Evolutionary conservation across 345 rosid species (phyloP), one percentile per base, ranked within the genome.

Genomic region (Arabidopsis arenosa): DNA sequence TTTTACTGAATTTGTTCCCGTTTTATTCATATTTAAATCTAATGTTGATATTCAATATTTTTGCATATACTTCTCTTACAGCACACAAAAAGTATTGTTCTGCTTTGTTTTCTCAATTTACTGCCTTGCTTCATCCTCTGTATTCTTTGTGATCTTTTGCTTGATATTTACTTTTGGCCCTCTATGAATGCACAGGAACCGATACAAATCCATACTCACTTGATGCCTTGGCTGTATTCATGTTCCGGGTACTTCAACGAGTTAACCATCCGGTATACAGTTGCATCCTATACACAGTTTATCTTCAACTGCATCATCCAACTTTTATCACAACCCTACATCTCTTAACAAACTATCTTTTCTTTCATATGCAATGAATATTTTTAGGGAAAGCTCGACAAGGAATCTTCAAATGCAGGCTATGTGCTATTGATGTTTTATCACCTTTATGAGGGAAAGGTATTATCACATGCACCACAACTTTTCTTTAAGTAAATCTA

Each of bases 361-460:
- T 15, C 36, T 58, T 54, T 63, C 41, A 53, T 40, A 64, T 75
- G 62, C 68, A 80, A 51, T 80, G 43, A 51, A 68, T 41, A 69
- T 74, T 76, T 23, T 9, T 76, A 92, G 99, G 99, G 99, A n/a
- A 92, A 92, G 85, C 93, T 95, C 65, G 99, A 95, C 82, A 92
- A 88, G 77, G 80, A 80, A 45, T 88, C 96, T 78, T 80, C 86
- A 72, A 95, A 89, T 79, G 97, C 90, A 66, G 99, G 99, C 47
- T 89, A 86, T 82, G 99, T 95, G 77, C 88, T 95, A 72, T 83
- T 92, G 57, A 89, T 95, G 97, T 95, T 95, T 79, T 89, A 92
- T 83, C 92, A 92, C 80, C 96, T 95, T 68, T 92, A 92, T 68
- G 97, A 95, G 80, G 97, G 97, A 73, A 95, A 95, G 95, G 99